phyloP scores from a whole-genome alignment of 2,329 filamentous ascomycete genomes.

The Colletotrichum tropicale region DNA sequence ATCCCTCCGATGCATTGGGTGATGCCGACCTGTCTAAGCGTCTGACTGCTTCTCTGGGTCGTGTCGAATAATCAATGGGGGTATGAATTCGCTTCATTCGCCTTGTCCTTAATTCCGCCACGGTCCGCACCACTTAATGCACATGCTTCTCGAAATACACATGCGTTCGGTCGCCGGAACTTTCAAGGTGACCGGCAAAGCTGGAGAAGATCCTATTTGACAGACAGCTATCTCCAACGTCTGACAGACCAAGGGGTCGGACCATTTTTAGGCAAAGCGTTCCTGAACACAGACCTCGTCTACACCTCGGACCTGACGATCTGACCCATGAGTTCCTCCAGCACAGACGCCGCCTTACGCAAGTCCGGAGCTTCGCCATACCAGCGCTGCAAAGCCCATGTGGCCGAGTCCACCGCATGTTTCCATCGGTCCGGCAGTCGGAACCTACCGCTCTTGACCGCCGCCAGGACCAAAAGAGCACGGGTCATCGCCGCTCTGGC shows the following conservation, averaged over 20 bases:
- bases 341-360: slow-evolving; percentile 11
- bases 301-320: slow-evolving; percentile 1
- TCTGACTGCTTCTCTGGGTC: neutral
- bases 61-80: neutral
- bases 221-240: neutral
- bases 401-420: slow-evolving; percentile 23
- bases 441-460: slow-evolving; percentile 20
- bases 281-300: slow-evolving; percentile 1
- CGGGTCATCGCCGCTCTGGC: slow-evolving; percentile 23
- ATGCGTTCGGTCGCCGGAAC: neutral
- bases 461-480: slow-evolving; percentile 30
- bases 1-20: neutral
- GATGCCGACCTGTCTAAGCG: neutral
- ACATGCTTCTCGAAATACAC: neutral
- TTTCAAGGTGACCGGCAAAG: neutral
- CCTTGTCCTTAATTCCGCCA: neutral
- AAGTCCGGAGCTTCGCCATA: slow-evolving; percentile 25
- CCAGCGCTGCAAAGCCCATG: slow-evolving; percentile 22
- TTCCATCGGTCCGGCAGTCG: slow-evolving; percentile 23
- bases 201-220: neutral
- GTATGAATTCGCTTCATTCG: neutral
- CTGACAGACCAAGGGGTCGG: neutral
- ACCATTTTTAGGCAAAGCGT: neutral
- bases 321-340: slow-evolving; percentile 4
- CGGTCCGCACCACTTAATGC: neutral